These are phyloP conservation scores for Boletus mariae DNA, from an alignment of 1,284 basidiomycete genomes.

Conservation along the genomic window DNA sequence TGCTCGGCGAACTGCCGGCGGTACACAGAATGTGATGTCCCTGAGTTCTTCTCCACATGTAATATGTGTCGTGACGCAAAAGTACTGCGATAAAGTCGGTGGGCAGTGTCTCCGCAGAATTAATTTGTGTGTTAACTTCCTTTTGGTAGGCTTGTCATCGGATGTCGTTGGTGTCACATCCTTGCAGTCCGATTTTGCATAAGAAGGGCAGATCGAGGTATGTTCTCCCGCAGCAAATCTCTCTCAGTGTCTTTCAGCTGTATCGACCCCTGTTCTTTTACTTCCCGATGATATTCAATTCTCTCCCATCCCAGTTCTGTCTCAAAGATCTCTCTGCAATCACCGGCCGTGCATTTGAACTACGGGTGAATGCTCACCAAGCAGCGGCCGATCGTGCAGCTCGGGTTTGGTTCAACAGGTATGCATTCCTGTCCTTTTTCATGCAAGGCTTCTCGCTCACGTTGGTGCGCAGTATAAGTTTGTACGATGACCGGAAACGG, in stretches of 20 bases:
- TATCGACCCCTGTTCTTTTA: conserved; percentile 15
- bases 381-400: conserved; percentile 32
- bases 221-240: conserved; percentile 4
- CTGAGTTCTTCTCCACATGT: conserved; percentile 28
- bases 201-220: conserved; percentile 24
- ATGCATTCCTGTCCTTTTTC: background rate
- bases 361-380: conserved; percentile 30
- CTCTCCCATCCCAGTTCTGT: conserved; percentile 32
- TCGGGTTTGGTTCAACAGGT: conserved; percentile 32
- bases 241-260: conserved; percentile 29
- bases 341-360: conserved; percentile 36
- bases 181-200: conserved; percentile 24
- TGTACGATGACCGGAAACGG: conserved; percentile 34
- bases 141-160: conserved; percentile 22
- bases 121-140: conserved; percentile 26
- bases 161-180: conserved; percentile 20
- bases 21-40: conserved; percentile 27
- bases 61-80: conserved; percentile 31
- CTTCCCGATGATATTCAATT: conserved; percentile 24
- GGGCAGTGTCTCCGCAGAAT: conserved; percentile 24
- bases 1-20: conserved; percentile 21
- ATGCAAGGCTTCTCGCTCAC: background rate
- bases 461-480: conserved; percentile 20
- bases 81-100: conserved; percentile 30
- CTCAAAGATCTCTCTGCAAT: conserved; percentile 33